Percentiles rank a stretch among this genome's conserved stretches.
Evolutionary conservation across 1,284 basidiomycete species (phyloP).

Genomic region (Ceratobasidium sp.): DNA sequence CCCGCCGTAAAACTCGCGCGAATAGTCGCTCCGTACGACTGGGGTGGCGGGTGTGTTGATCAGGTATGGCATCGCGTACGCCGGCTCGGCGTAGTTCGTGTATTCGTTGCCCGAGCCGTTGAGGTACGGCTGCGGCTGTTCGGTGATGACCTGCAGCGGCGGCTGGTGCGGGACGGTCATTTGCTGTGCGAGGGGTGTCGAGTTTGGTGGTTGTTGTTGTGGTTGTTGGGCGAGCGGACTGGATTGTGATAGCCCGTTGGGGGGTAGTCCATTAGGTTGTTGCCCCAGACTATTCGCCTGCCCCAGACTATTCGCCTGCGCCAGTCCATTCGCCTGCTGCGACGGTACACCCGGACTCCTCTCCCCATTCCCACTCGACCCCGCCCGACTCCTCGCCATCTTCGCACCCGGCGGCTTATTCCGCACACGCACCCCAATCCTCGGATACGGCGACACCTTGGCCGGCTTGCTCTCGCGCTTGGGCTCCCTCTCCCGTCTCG

Average conservation of each 20-base stretch:
- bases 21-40: not conserved
- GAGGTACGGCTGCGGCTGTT: constrained; percentile 12
- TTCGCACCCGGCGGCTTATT: constrained; percentile 25
- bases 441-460: constrained; percentile 40
- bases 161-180: constrained; percentile 19
- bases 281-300: not conserved
- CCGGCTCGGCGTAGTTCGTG: constrained; percentile 1
- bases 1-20: constrained; percentile 31
- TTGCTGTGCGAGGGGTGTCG: not conserved
- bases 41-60: constrained; percentile 13
- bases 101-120: not conserved
- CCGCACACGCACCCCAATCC: constrained; percentile 33
- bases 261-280: not conserved
- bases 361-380: constrained; percentile 21
- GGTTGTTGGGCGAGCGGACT: not conserved
- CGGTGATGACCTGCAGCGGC: constrained; percentile 15
- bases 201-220: not conserved
- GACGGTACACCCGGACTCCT: constrained; percentile 21
- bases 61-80: constrained; percentile 5
- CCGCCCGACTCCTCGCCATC: constrained; percentile 8
- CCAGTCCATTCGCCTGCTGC: not conserved
- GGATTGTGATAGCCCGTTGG: not conserved
- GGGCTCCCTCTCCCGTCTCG: not conserved
- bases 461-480: constrained; percentile 7
- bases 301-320: not conserved